Base-by-base conservation (phyloP, 805 yeast genomes). In the Komagataella populi region DNA sequence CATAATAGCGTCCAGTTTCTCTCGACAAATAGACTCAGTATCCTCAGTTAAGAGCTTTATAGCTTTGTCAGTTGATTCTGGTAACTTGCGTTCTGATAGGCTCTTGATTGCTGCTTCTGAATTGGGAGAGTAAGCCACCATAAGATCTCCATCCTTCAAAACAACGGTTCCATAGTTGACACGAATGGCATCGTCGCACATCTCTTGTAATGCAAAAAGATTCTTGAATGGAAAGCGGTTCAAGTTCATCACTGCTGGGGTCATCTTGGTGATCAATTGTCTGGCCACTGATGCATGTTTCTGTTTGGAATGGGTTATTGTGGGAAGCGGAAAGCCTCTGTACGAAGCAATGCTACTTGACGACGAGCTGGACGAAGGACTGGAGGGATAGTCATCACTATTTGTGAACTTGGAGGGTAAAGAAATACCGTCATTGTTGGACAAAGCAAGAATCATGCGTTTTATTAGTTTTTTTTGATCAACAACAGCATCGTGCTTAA, bases 141-240 rank as follows among this genome's bases (percentile, higher is more conserved):
- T 30, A 14, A 10, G 14, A 30, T 30, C 39, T n/a, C 58, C 63
- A 12, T 61, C 63, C 49, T 53, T 47, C 23, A 58, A 58, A 44
- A 66, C 69, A 18, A 78, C 70, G 56, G 81, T 87, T n/a, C 86
- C 84, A 1, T 86, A 83, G 57, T 84, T 87, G 10, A 89, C 77
- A 45, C 75, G 70, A 18, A 87, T 67, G 0, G 96, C 90, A 55
- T 81, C 82, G 51, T 87, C 89, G 59, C 90, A 81, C 50, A 84
- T 71, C 17, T 84, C 87, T 3, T 77, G 61, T 10, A 86, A 60
- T 50, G 76, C 64, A 51, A 75, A 78, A 50, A 82, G 63, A 20
- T 81, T 77, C 24, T 81, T 83, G 59, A 80, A 74, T 0, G 88
- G 88, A 54, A 81, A 82, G 54, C 83, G 58, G 49, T 68, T 56